phyloP scores from a whole-genome alignment of 495 filamentous ascomycete genomes.

The Poronia punctata region DNA sequence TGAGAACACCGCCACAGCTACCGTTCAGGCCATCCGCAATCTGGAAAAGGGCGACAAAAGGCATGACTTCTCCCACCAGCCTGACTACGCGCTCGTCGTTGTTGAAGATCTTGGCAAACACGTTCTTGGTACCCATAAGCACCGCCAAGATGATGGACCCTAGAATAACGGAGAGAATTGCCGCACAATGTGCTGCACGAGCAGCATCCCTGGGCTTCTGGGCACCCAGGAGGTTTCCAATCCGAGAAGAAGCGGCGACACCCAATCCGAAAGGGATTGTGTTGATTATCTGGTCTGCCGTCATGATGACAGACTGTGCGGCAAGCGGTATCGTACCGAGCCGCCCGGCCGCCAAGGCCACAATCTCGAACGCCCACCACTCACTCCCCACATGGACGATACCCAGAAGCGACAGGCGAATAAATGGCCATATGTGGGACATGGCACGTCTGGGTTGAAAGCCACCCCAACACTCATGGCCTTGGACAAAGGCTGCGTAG shows the following conservation, averaged over 20 bases:
- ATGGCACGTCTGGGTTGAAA: slow-evolving; percentile 56
- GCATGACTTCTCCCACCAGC: slow-evolving; percentile 76
- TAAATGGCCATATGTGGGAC: slow-evolving; percentile 63
- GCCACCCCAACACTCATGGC: slow-evolving; percentile 79
- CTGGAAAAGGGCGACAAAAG: slow-evolving; percentile 89
- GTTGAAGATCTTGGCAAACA: slow-evolving; percentile 82
- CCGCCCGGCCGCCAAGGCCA: slow-evolving; percentile 79
- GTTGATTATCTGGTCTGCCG: slow-evolving; percentile 85
- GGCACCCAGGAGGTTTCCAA: slow-evolving; percentile 79
- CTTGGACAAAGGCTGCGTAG: slow-evolving; percentile 66
- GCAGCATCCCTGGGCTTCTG: slow-evolving; percentile 60
- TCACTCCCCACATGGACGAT: slow-evolving; percentile 88
- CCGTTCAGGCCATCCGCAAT: slow-evolving; percentile 87
- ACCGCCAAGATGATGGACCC: slow-evolving; percentile 63
- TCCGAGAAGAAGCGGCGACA: slow-evolving; percentile 70
- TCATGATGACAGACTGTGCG: slow-evolving; percentile 91
- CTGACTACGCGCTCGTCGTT: slow-evolving; percentile 65
- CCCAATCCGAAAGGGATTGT: slow-evolving; percentile 90
- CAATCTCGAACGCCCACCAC: slow-evolving; percentile 97
- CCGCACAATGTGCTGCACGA: slow-evolving; percentile 70
- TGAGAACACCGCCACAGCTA: slow-evolving; percentile 71
- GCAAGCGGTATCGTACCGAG: slow-evolving; percentile 79
- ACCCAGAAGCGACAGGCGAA: slow-evolving; percentile 68
- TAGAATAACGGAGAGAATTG: slow-evolving; percentile 62
- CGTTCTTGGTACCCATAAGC: slow-evolving; percentile 65